Conservation (phyloP, 2,329 filamentous ascomycete species). For the Exophiala sp. region DNA sequence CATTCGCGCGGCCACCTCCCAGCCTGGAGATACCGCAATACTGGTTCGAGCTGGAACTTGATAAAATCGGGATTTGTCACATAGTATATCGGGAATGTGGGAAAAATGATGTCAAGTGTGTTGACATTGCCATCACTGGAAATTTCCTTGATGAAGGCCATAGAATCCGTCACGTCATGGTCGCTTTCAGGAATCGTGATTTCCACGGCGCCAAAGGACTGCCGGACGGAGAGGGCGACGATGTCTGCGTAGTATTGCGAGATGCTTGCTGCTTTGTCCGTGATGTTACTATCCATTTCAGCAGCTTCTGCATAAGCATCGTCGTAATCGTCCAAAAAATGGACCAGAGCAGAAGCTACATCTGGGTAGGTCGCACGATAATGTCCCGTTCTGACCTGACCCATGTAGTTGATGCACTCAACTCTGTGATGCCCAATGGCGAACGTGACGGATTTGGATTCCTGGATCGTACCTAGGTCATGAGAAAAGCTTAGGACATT, state of each 20-base stretch:
- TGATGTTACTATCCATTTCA: constrained; percentile 34
- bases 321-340: constrained; percentile 42
- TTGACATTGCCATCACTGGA: constrained; percentile 44
- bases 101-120: constrained; percentile 44
- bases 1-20: constrained; percentile 40
- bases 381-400: constrained; percentile 39
- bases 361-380: constrained; percentile 37
- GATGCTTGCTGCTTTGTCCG: constrained; percentile 26
- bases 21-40: constrained; percentile 41
- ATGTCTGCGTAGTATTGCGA: constrained; percentile 43
- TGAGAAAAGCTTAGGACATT: constrained; percentile 39
- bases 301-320: constrained; percentile 36
- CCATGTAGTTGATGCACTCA: constrained; percentile 41
- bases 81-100: constrained; percentile 43
- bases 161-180: constrained; percentile 31
- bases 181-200: constrained; percentile 37
- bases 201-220: constrained; percentile 42
- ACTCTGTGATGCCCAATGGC: constrained; percentile 42
- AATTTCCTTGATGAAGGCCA: constrained; percentile 44
- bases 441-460: constrained; percentile 36
- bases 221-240: constrained; percentile 39
- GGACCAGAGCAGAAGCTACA: constrained; percentile 34
- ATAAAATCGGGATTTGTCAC: constrained; percentile 43
- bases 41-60: constrained; percentile 42
- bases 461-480: constrained; percentile 35